Conservation (phyloP, 1,139 yeast genomes). For the Geotrichum candidum region DNA sequence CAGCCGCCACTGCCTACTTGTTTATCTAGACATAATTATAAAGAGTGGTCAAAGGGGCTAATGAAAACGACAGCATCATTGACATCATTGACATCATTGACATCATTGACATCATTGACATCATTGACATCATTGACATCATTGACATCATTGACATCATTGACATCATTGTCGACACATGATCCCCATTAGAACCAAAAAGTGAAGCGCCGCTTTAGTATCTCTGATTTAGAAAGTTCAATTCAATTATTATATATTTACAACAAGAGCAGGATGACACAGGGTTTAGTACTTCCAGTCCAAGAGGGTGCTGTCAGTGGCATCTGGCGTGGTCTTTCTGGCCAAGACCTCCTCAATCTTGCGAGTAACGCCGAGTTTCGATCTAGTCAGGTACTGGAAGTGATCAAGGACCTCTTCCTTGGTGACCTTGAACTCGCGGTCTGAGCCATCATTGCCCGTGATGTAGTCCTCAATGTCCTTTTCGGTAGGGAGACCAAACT, state of each 20-base stretch:
- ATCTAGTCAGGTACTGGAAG: slow-evolving; percentile 47
- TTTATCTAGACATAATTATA: neutral
- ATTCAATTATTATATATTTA: neutral
- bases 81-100: too few species aligned
- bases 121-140: too few species aligned
- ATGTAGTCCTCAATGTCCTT: slow-evolving; percentile 52
- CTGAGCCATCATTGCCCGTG: slow-evolving; percentile 54
- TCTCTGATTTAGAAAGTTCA: neutral
- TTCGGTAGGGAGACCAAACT: slow-evolving; percentile 79
- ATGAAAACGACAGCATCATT: neutral
- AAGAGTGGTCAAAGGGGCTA: neutral
- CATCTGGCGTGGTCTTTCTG: slow-evolving; percentile 56
- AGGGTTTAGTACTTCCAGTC: slow-evolving; percentile 48
- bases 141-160: too few species aligned
- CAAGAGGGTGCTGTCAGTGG: slow-evolving; percentile 51
- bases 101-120: too few species aligned
- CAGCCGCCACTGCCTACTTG: too few species aligned
- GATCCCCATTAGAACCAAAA: neutral
- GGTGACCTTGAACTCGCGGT: slow-evolving; percentile 51
- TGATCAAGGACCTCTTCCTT: slow-evolving; percentile 57
- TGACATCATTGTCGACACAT: too few species aligned
- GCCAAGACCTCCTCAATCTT: slow-evolving; percentile 53
- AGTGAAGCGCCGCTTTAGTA: neutral
- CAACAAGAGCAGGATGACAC: neutral
- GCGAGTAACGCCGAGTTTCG: slow-evolving; percentile 58